Base-by-base conservation (phyloP, 192 early-diverging fungal genomes). In the Backusella mclennaniae region DNA sequence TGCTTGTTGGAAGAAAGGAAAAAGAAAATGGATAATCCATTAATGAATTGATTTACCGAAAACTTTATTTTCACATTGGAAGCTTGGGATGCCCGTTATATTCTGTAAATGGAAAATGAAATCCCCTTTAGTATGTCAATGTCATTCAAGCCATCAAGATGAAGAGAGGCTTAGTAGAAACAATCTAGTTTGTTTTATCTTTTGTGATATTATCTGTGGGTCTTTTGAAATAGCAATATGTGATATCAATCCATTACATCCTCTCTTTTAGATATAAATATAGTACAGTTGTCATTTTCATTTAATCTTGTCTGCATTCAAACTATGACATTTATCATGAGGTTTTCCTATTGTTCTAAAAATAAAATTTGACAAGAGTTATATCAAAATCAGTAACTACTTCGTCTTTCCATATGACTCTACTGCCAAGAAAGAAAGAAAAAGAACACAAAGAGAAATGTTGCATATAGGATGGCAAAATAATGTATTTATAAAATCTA, bases 21-120 rank as follows among this genome's bases (percentile, higher is more conserved):
- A 46, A 52, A 52, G 6, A 52, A 52, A n/a, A 17, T 52, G 9
- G 9, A 14, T 23, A n/a, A 53, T 29, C 26, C n/a, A n/a, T 56
- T 21, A 63, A 63, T 63, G 26, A 63, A 63, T 63, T 63, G 56
- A 29, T 23, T 63, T 63, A 63, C 56, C 56, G 56, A 63, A 63
- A 63, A 29, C 56, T 29, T 63, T 59, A 59, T 59, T 59, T 59
- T 23, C 0, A 21, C 23, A 23, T 59, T 63, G 23, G 8, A 63
- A 63, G 46, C 46, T 49, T 49, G 46, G 46, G 19, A n/a, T 49
- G 6, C 1, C 4, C 46, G 19, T 49, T 49, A 4, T 4, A 44
- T 44, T n/a, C 46, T 49, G 46, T 49, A 49, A 49, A n/a, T 49
- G 19, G 46, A 19, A 44, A 44, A 11, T 44, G 11, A 44, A 49